Evolutionary conservation across 352 stramenopile genomes (phyloP).

Genomic region (Thalassiosira exigua): DNA sequence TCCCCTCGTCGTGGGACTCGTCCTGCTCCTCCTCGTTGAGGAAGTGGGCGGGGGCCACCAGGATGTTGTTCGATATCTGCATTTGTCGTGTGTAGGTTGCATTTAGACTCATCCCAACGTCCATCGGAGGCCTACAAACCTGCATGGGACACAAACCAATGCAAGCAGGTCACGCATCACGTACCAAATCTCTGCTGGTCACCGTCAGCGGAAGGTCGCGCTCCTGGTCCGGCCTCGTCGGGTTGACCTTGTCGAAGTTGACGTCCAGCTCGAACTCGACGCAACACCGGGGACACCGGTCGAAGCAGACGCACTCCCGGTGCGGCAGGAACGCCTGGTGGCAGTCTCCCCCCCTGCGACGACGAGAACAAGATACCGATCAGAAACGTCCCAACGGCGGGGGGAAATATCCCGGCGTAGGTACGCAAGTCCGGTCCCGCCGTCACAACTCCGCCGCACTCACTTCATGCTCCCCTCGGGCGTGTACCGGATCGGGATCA

Average conservation of each 20-base stretch:
- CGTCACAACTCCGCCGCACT: constrained; percentile 29
- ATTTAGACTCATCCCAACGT: no score
- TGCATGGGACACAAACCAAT: background rate
- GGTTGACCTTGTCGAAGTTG: constrained; percentile 74
- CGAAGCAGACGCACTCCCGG: constrained; percentile 87
- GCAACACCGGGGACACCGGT: constrained; percentile 95
- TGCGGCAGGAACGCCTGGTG: constrained; percentile 77
- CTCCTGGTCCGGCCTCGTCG: constrained; percentile 64
- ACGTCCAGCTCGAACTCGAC: constrained; percentile 97
- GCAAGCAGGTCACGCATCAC: constrained; percentile 15
- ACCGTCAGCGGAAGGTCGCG: constrained; percentile 81
- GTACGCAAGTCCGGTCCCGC: no score
- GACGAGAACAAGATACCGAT: no score
- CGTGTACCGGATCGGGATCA: constrained; percentile 94
- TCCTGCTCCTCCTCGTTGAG: constrained; percentile 86
- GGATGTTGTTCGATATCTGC: constrained; percentile 72
- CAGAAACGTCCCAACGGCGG: no score
- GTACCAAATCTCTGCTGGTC: constrained; percentile 76
- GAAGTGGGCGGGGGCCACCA: constrained; percentile 81
- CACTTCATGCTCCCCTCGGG: constrained; percentile 67
- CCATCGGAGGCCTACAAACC: background rate
- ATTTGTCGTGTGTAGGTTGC: constrained; percentile 21
- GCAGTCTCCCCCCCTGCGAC: constrained; percentile 76
- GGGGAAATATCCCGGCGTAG: no score
- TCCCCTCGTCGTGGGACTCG: constrained; percentile 93